Evolutionary conservation across 768 basidiomycete genomes (phyloP).

Genomic region (Mycena sanguinolenta): DNA sequence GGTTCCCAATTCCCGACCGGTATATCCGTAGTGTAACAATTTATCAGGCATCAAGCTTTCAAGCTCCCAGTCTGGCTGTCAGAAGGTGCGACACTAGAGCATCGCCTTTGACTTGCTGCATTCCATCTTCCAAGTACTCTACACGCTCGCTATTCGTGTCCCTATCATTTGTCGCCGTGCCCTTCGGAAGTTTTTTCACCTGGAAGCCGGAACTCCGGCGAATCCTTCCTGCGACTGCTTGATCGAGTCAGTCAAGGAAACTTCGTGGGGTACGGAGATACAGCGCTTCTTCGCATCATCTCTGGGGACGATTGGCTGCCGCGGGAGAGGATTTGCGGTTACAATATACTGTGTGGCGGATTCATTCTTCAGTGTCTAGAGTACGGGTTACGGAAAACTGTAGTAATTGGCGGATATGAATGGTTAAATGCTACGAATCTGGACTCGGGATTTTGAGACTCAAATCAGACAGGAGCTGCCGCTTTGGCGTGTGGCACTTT

Average conservation of each 20-base stretch:
- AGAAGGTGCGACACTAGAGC: neutral
- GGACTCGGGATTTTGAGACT: neutral
- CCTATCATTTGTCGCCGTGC: neutral
- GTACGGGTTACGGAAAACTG: neutral
- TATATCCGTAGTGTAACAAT: neutral
- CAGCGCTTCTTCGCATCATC: slow-evolving; percentile 8
- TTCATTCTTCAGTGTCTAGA: neutral
- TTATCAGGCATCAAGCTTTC: neutral
- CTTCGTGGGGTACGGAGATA: slow-evolving; percentile 8
- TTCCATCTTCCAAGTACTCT: neutral
- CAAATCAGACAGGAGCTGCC: slow-evolving; percentile 16
- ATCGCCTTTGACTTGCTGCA: neutral
- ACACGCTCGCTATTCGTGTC: neutral
- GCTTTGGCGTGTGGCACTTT: slow-evolving; percentile 13
- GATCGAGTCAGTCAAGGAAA: neutral
- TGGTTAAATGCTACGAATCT: neutral
- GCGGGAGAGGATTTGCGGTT: neutral
- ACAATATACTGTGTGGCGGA: neutral
- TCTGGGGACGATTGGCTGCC: neutral
- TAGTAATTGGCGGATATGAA: neutral
- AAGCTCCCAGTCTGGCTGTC: neutral
- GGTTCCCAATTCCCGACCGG: neutral
- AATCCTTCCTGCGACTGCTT: neutral
- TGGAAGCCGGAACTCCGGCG: neutral
- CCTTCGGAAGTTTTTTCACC: neutral